Evolutionary conservation across 495 filamentous ascomycete genomes (phyloP).

Genomic region (Beverwykella pulmonaria): DNA sequence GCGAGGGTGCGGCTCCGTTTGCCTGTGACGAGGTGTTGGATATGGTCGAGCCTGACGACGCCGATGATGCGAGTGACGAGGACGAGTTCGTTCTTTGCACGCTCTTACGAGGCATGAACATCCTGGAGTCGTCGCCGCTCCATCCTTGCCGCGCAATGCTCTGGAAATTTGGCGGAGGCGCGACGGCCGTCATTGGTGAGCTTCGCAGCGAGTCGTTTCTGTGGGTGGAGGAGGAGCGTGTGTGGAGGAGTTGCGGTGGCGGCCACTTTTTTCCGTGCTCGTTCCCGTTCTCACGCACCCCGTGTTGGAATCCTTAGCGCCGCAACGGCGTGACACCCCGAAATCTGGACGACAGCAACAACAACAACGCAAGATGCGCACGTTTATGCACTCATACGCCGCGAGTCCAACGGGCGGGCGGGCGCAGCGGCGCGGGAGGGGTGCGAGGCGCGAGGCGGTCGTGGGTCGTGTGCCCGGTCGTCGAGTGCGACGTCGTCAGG

Average conservation of each 20-base stretch:
- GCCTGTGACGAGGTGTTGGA: slow-evolving; percentile 51
- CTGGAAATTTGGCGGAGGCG: slow-evolving; percentile 87
- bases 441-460: slow-evolving; percentile 12
- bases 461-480: slow-evolving; percentile 36
- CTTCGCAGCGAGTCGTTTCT: slow-evolving; percentile 45
- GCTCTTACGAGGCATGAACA: slow-evolving; percentile 84
- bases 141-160: slow-evolving; percentile 66
- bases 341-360: slow-evolving; percentile 19
- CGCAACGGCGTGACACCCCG: slow-evolving; percentile 20
- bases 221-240: slow-evolving; percentile 2
- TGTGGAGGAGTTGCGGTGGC: background rate
- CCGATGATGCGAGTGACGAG: slow-evolving; percentile 63
- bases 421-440: slow-evolving; percentile 26
- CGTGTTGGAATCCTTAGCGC: slow-evolving; percentile 29
- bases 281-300: slow-evolving; percentile 13
- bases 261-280: slow-evolving; percentile 21
- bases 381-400: slow-evolving; percentile 28
- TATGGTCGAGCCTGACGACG: slow-evolving; percentile 47
- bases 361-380: slow-evolving; percentile 21
- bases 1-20: slow-evolving; percentile 52
- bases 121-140: slow-evolving; percentile 81
- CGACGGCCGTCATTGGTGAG: slow-evolving; percentile 90
- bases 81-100: slow-evolving; percentile 85
- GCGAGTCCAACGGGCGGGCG: slow-evolving; percentile 1
- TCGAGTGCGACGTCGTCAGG: slow-evolving; percentile 23